Conservation (phyloP, 192 early-diverging fungal genomes). For the Umbelopsis sp. region DNA sequence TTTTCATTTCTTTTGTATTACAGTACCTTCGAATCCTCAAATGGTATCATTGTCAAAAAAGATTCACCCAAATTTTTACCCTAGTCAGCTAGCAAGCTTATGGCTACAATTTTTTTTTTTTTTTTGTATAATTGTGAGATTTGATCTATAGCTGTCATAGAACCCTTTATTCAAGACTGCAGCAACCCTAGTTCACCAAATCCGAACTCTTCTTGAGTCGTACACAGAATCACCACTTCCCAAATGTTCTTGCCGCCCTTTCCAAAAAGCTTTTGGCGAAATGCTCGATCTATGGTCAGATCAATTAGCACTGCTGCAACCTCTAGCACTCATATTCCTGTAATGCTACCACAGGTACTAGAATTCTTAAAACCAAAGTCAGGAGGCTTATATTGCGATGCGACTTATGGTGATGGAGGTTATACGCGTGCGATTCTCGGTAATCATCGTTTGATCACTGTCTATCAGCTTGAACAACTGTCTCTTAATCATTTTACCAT, state of each 20-base stretch:
- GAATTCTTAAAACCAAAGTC: constrained; percentile 39
- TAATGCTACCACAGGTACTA: constrained; percentile 52
- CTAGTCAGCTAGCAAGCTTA: no score
- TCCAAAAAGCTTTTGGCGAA: neutral
- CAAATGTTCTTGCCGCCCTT: neutral
- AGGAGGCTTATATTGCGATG: constrained; percentile 59
- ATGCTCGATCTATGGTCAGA: neutral
- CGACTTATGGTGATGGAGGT: constrained; percentile 76
- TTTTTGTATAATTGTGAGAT: no score
- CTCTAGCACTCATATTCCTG: constrained; percentile 45
- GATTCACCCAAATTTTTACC: no score
- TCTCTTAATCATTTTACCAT: neutral
- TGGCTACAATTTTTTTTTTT: no score
- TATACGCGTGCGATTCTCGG: constrained; percentile 70
- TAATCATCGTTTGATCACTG: constrained; percentile 8
- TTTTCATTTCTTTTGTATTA: neutral
- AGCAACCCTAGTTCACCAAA: no score
- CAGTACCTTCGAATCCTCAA: neutral
- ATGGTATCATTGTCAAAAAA: no score
- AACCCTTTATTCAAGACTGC: no score
- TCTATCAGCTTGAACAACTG: neutral
- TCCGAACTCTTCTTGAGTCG: no score
- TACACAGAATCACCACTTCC: no score
- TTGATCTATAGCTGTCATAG: no score
- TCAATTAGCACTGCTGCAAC: neutral